These are phyloP conservation scores for Asterophora parasitica DNA, from an alignment of 768 basidiomycete genomes.

Conservation along the genomic window DNA sequence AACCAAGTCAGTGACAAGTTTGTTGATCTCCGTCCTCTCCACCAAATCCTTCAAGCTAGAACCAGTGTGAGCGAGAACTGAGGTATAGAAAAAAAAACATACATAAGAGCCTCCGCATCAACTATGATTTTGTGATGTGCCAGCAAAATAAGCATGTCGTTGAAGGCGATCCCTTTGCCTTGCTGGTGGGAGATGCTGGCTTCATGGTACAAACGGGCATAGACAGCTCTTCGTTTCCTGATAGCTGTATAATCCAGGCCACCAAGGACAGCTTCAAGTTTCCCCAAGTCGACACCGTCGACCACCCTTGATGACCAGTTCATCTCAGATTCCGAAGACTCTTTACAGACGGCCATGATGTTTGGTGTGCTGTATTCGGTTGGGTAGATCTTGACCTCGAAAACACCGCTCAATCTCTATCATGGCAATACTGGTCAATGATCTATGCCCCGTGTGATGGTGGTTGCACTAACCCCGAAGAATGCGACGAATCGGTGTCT, in stretches of 20 bases:
- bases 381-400: slow-evolving; percentile 86
- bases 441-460: background rate
- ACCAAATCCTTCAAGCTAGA: slow-evolving; percentile 78
- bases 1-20: slow-evolving; percentile 77
- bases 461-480: slow-evolving; percentile 61
- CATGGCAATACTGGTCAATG: background rate
- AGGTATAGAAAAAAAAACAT: slow-evolving; percentile 26
- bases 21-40: slow-evolving; percentile 67
- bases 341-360: slow-evolving; percentile 50
- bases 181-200: slow-evolving; percentile 68
- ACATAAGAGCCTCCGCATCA: slow-evolving; percentile 86
- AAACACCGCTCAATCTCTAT: slow-evolving; percentile 79
- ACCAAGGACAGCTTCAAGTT: slow-evolving; percentile 53
- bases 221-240: slow-evolving; percentile 62
- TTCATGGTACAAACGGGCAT: slow-evolving; percentile 81
- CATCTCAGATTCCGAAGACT: slow-evolving; percentile 29
- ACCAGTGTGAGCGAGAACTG: slow-evolving; percentile 6
- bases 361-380: slow-evolving; percentile 55
- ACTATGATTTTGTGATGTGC: slow-evolving; percentile 91
- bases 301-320: slow-evolving; percentile 32
- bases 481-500: slow-evolving; percentile 69
- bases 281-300: slow-evolving; percentile 57
- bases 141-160: slow-evolving; percentile 79
- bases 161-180: slow-evolving; percentile 85
- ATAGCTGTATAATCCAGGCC: slow-evolving; percentile 63